Percentiles rank a stretch among this genome's conserved stretches.
Evolutionary conservation across 2,329 filamentous ascomycete species (phyloP).

Genomic region (Aspergillus novoparasiticus): DNA sequence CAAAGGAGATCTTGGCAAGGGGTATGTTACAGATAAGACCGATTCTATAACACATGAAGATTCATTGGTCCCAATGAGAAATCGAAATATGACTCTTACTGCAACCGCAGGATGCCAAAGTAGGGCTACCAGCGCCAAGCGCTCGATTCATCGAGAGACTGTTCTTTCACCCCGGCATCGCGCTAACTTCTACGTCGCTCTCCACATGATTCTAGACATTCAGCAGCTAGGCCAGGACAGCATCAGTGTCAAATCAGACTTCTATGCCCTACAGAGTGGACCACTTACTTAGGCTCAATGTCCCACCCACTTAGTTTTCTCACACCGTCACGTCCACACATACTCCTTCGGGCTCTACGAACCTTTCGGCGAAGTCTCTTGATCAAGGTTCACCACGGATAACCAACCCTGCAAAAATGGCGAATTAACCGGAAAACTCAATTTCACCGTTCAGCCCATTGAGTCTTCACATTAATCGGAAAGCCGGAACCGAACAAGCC

Average conservation of each 20-base stretch:
- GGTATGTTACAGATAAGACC: neutral
- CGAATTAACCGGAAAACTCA: neutral
- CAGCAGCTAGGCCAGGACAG: neutral
- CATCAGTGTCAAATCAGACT: neutral
- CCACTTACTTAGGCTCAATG: neutral
- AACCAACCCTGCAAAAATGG: neutral
- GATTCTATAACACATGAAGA: neutral
- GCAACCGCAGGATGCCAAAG: neutral
- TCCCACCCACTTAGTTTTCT: neutral
- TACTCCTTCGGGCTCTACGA: neutral
- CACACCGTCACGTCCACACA: neutral
- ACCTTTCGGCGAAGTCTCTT: neutral
- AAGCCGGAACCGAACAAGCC: neutral
- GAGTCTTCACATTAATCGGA: neutral
- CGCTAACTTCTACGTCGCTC: neutral
- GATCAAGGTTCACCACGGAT: neutral
- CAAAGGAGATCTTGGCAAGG: no score
- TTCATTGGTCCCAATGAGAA: neutral
- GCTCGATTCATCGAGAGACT: neutral
- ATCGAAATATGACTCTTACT: neutral
- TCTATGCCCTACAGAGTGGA: neutral
- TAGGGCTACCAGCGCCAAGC: neutral
- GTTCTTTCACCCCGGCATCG: neutral
- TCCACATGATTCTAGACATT: constrained; percentile 1
- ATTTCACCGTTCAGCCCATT: neutral